These are phyloP conservation scores for Phoma sp. DNA, from an alignment of 2,329 filamentous ascomycete species.

Conservation along the genomic window DNA sequence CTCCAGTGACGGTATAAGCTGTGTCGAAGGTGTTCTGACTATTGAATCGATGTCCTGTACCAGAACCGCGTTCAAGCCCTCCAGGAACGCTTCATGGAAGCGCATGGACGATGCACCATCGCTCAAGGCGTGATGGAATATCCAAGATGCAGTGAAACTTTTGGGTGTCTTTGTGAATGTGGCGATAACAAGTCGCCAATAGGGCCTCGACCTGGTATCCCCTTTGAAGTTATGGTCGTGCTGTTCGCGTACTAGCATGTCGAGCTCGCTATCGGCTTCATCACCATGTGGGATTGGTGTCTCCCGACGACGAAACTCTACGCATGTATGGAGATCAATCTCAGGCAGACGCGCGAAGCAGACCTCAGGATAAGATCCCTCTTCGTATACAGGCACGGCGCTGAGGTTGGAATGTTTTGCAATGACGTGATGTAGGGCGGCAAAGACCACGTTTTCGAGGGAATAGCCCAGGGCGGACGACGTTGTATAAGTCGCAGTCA, in stretches of 20 bases:
- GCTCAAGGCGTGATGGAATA: slow-evolving; percentile 58
- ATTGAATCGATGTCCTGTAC: slow-evolving; percentile 5
- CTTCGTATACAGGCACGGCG: slow-evolving; percentile 52
- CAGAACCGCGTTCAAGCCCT: slow-evolving; percentile 36
- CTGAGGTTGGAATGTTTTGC: slow-evolving; percentile 53
- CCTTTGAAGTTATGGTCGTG: slow-evolving; percentile 52
- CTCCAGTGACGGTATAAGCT: slow-evolving; percentile 53
- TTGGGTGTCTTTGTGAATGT: slow-evolving; percentile 3
- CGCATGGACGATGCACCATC: slow-evolving; percentile 56
- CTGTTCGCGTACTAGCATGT: slow-evolving; percentile 51
- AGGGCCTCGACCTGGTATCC: slow-evolving; percentile 40
- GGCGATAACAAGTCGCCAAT: slow-evolving; percentile 55
- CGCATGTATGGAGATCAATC: slow-evolving; percentile 51
- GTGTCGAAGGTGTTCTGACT: slow-evolving; percentile 17
- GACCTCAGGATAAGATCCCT: slow-evolving; percentile 45
- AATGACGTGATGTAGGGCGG: slow-evolving; percentile 48
- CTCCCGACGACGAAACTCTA: slow-evolving; percentile 43
- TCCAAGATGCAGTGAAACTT: slow-evolving; percentile 54
- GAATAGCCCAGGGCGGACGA: not conserved
- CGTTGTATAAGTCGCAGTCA: slow-evolving; percentile 43
- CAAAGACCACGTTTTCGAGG: slow-evolving; percentile 2
- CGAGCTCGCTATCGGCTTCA: slow-evolving; percentile 50
- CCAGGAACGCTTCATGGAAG: slow-evolving; percentile 55
- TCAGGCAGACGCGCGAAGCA: slow-evolving; percentile 56
- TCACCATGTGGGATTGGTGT: slow-evolving; percentile 21